Percentiles rank a stretch among this genome's conserved stretches.
Evolutionary conservation across 164 flowering plant species (phyloP).

Genomic region (Piper longum): DNA sequence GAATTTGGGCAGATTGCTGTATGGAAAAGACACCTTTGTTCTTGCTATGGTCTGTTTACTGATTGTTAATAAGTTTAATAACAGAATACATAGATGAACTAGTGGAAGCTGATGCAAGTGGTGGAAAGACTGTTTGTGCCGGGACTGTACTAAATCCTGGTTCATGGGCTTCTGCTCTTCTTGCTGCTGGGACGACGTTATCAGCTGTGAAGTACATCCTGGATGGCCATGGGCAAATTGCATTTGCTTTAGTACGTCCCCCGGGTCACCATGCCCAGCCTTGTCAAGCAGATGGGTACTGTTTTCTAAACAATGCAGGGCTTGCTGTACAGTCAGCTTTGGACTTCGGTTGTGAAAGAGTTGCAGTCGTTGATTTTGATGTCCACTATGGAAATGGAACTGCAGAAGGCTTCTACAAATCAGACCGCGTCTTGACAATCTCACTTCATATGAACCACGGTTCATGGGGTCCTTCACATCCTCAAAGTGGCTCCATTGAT

Average conservation of each 20-base stretch:
- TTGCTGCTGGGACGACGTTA: slow-evolving; percentile 84
- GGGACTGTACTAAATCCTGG: slow-evolving; percentile 84
- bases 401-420: slow-evolving; percentile 73
- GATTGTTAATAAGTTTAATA: not conserved
- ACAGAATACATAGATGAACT: slow-evolving; percentile 63
- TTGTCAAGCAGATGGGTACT: slow-evolving; percentile 83
- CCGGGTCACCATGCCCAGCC: slow-evolving; percentile 99
- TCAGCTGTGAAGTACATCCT: slow-evolving; percentile 75
- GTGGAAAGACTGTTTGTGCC: slow-evolving; percentile 41
- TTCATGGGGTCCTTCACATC: slow-evolving; percentile 97
- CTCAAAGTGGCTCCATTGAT: slow-evolving; percentile 57
- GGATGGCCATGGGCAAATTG: slow-evolving; percentile 54
- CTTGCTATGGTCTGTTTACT: not conserved
- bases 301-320: slow-evolving; percentile 90
- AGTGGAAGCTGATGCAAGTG: slow-evolving; percentile 52
- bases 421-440: slow-evolving; percentile 61
- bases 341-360: slow-evolving; percentile 41
- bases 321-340: slow-evolving; percentile 71
- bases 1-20: no score
- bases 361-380: slow-evolving; percentile 83
- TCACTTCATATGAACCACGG: slow-evolving; percentile 98
- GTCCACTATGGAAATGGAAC: slow-evolving; percentile 97
- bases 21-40: not conserved
- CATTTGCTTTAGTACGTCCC: slow-evolving; percentile 83
- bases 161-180: slow-evolving; percentile 68